phyloP scores from a whole-genome alignment of 306 rosid genomes.

The Ammopiptanthus mongolicus region DNA sequence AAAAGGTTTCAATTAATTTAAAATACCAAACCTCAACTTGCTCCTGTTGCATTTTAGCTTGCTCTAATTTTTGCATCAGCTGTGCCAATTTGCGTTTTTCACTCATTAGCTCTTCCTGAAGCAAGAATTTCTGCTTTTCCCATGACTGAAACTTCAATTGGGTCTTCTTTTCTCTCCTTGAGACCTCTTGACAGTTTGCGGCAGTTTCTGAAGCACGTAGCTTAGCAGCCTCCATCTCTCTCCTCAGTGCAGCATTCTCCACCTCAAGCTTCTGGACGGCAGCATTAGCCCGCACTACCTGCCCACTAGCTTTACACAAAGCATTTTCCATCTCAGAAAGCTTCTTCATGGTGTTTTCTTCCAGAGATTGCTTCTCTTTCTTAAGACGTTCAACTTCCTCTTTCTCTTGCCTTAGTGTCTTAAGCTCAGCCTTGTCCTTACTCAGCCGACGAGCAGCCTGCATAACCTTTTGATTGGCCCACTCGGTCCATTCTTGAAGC shows the following conservation, averaged over 20 bases:
- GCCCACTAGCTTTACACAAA: conserved; percentile 73
- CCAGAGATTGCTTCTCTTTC: conserved; percentile 72
- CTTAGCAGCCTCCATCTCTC: conserved; percentile 76
- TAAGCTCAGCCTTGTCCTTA: conserved; percentile 78
- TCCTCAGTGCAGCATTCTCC: conserved; percentile 66
- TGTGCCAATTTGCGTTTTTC: conserved; percentile 51
- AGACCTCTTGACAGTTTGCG: conserved; percentile 67
- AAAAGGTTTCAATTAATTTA: conserved; percentile 1
- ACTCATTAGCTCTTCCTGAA: conserved; percentile 52
- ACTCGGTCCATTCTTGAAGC: conserved; percentile 82
- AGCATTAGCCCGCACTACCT: conserved; percentile 75
- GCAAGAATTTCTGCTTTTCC: conserved; percentile 67
- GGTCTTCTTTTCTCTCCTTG: conserved; percentile 70
- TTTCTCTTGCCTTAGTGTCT: conserved; percentile 66
- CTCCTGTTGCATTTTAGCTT: conserved; percentile 57
- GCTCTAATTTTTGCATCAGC: conserved; percentile 54
- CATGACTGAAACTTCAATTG: conserved; percentile 62
- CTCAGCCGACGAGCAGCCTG: conserved; percentile 85
- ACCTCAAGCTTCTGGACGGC: conserved; percentile 66
- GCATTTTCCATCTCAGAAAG: conserved; percentile 90
- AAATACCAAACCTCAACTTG: conserved; percentile 57
- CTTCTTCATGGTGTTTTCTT: conserved; percentile 78
- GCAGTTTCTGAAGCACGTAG: conserved; percentile 63
- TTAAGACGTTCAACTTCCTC: conserved; percentile 78
- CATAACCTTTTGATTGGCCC: conserved; percentile 91